Evolutionary conservation across 2,329 filamentous ascomycete genomes (phyloP), one percentile per base, ranked within the genome.

Genomic region (Pseudocercospora vitis): DNA sequence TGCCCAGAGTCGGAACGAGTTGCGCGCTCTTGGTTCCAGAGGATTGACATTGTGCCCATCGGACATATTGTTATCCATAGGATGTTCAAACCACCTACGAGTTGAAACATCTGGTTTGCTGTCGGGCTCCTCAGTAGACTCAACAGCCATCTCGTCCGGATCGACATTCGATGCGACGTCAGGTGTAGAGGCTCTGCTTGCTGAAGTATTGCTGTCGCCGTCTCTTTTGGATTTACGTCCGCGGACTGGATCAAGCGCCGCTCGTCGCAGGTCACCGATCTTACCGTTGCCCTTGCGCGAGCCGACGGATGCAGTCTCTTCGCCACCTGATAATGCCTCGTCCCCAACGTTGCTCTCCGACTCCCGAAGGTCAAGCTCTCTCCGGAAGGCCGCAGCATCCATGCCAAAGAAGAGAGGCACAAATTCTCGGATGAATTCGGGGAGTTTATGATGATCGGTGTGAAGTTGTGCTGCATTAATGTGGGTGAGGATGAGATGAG

Each of bases 101-200:
- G 68, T 83, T 2, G 81, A 79, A 26, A 81, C 78, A 68, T 91
- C 87, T 48, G 86, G 75, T 55, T 81, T 75, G 35, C 59, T 59
- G 2, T 57, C 59, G 24, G 52, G 56, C 18, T 56, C 49, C 18
- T 64, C 62, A 28, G 58, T 61, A 11, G 57, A 56, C 33, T 68
- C 66, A 24, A 65, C 84, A 4, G 76, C 78, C 75, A 85, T 83
- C 28, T 94, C 89, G 58, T 92, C 88, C 63, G 94, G 89, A 50
- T 92, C 89, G 52, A 82, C 86, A 23, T 82, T 83, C 1, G 88
- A 91, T n/a, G 78, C 83, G 18, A 86, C 82, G 65, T 95, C 91
- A 0, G 94, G 92, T 0, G 91, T 96, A 0, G 88, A 91, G 63
- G 94, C 91, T 65, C 95, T 90, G 74, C 89, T 96, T 11, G 82